Base-by-base conservation (phyloP, 768 basidiomycete species). In the Xanthoconium stramineum region DNA sequence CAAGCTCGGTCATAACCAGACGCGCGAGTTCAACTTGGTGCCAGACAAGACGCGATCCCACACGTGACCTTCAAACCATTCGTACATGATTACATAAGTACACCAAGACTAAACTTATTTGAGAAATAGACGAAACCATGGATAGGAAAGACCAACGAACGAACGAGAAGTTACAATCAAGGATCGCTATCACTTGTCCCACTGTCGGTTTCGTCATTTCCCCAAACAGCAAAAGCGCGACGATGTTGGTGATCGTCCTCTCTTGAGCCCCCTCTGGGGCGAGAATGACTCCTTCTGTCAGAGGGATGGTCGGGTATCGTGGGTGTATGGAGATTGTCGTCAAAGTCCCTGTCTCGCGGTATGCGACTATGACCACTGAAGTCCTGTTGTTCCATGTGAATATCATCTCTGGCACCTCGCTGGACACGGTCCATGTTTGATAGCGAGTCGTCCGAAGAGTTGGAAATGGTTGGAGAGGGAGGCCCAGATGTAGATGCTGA, bases 131-230 rank as follows among this genome's bases (percentile, higher is more conserved):
- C 33, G 20, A 53, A 59, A 47, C 38, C 43, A 56, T 45, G 17
- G 17, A 12, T 3, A 38, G 30, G 3, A 38, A n/a, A 19, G n/a
- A 20, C 32, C 44, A 30, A 33, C 35, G 44, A 17, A 33, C n/a
- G 32, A 20, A 19, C 14, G 29, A 32, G 14, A 24, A 14, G 6
- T 3, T 6, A 35, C 39, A 19, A 6, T 72, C 61, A 77, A 30
- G 65, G 65, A 55, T 87, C 85, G 50, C 80, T 85, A 63, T 91
- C 90, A 59, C 89, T 91, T 14, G 89, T 79, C 64, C 86, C 87
- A 67, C 88, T 90, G 62, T 94, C 91, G 53, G 88, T 92, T 71
- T 93, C 91, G 65, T 94, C 91, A 39, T 91, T 87, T 1, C 91
- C 92, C 83, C 85, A 91, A 12, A 90, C 89, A 19, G 92, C 91